phyloP scores from a whole-genome alignment of 2,329 filamentous ascomycete species.

The Sphaerulina musiva region DNA sequence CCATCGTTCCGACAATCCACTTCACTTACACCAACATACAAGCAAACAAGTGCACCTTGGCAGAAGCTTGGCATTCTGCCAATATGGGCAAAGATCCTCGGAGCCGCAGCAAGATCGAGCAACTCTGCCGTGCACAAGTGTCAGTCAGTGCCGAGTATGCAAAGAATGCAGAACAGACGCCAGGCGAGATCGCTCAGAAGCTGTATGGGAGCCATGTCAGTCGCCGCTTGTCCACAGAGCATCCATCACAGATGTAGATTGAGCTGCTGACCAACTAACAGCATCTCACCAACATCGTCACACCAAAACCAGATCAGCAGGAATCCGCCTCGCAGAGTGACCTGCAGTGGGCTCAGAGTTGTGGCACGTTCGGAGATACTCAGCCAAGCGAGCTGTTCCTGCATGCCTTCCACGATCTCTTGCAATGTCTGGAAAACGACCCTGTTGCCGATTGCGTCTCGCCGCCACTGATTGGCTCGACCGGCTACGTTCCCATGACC shows the following conservation, averaged over 20 bases:
- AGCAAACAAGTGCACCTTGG: slow-evolving; percentile 1
- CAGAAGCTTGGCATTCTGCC: slow-evolving; percentile 9
- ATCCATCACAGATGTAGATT: not conserved
- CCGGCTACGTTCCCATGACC: slow-evolving; percentile 51
- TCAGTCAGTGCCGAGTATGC: slow-evolving; percentile 26
- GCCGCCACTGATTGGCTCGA: slow-evolving; percentile 54
- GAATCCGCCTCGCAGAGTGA: slow-evolving; percentile 6
- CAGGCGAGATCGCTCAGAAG: slow-evolving; percentile 24
- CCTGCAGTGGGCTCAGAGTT: slow-evolving; percentile 50
- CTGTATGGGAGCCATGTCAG: slow-evolving; percentile 24
- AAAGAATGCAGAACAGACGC: slow-evolving; percentile 21
- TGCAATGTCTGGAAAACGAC: slow-evolving; percentile 51
- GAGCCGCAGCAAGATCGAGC: slow-evolving; percentile 19
- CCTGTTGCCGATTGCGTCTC: slow-evolving; percentile 50
- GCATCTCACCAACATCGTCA: slow-evolving; percentile 23
- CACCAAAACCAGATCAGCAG: slow-evolving; percentile 11
- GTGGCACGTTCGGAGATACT: slow-evolving; percentile 61
- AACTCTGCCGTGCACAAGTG: slow-evolving; percentile 20
- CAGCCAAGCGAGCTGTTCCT: slow-evolving; percentile 63
- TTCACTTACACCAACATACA: slow-evolving; percentile 1
- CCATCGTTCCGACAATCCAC: not conserved
- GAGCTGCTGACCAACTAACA: not conserved
- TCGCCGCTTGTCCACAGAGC: not conserved
- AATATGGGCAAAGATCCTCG: slow-evolving; percentile 10
- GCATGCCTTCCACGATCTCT: slow-evolving; percentile 59